These are phyloP conservation scores for Phytophthora foliorum DNA, from an alignment of 352 stramenopile genomes.

Conservation along the genomic window DNA sequence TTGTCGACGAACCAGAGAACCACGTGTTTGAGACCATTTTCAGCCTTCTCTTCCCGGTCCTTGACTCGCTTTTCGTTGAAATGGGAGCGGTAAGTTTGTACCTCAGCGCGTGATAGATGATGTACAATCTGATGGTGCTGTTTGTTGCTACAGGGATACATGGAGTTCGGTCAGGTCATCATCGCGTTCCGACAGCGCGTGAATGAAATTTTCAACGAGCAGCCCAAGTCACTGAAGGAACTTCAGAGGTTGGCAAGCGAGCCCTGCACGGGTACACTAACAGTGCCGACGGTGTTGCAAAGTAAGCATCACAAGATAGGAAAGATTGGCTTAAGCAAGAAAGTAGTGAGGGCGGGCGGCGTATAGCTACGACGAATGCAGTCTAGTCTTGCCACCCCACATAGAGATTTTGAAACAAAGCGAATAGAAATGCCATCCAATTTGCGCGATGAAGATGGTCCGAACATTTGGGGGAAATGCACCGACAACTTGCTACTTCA, in stretches of 20 bases:
- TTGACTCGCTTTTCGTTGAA: slow-evolving; percentile 88
- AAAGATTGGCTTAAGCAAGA: slow-evolving; percentile 50
- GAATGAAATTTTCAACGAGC: slow-evolving; percentile 75
- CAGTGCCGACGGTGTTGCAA: slow-evolving; percentile 44
- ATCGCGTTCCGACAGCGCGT: slow-evolving; percentile 73
- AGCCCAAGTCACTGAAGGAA: slow-evolving; percentile 68
- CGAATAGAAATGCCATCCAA: slow-evolving; percentile 48
- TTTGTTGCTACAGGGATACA: slow-evolving; percentile 74
- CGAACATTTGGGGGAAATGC: too few relatives aligned
- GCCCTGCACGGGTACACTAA: slow-evolving; percentile 70
- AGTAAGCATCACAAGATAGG: slow-evolving; percentile 47
- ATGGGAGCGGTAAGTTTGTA: slow-evolving; percentile 83
- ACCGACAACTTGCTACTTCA: neutral
- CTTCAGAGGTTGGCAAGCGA: slow-evolving; percentile 74
- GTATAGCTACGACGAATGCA: slow-evolving; percentile 42
- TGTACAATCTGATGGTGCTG: slow-evolving; percentile 7
- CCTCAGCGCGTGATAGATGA: neutral
- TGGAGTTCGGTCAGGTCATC: slow-evolving; percentile 90
- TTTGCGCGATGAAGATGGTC: slow-evolving; percentile 17
- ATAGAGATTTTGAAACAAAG: slow-evolving; percentile 53
- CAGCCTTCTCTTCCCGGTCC: slow-evolving; percentile 80
- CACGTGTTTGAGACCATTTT: slow-evolving; percentile 91
- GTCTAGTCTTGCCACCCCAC: slow-evolving; percentile 21
- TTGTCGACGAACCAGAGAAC: slow-evolving; percentile 75
- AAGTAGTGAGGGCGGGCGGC: slow-evolving; percentile 36